Evolutionary conservation across 2,329 filamentous ascomycete genomes (phyloP).

Genomic region (Beauveria brongniartii): DNA sequence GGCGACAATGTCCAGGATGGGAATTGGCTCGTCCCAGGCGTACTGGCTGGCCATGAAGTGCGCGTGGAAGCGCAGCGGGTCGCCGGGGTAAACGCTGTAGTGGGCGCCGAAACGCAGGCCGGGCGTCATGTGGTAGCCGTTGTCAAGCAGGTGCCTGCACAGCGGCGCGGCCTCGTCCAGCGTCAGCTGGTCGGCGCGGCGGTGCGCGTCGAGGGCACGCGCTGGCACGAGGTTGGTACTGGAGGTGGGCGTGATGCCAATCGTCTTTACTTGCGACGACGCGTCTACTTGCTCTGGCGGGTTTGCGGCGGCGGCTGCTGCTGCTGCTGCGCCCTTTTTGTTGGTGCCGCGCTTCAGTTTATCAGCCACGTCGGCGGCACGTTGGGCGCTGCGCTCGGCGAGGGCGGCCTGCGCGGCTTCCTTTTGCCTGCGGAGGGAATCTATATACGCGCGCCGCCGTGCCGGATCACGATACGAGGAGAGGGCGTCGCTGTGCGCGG

Average conservation of each 20-base stretch:
- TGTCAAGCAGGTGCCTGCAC: slow-evolving; percentile 69
- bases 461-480: slow-evolving; percentile 43
- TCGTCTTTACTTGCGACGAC: slow-evolving; percentile 1
- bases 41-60: slow-evolving; percentile 84
- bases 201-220: slow-evolving; percentile 12
- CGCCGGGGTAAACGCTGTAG: slow-evolving; percentile 91
- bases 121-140: slow-evolving; percentile 81
- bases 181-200: slow-evolving; percentile 13
- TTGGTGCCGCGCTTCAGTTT: slow-evolving; percentile 16
- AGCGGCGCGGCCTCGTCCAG: slow-evolving; percentile 42
- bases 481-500: slow-evolving; percentile 60
- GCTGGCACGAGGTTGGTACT: slow-evolving; percentile 23
- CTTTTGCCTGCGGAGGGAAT: slow-evolving; percentile 41
- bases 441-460: slow-evolving; percentile 56
- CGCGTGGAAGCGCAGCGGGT: slow-evolving; percentile 88
- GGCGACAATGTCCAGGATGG: slow-evolving; percentile 75
- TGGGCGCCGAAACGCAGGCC: slow-evolving; percentile 90
- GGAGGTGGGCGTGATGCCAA: slow-evolving; percentile 29
- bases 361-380: slow-evolving; percentile 22
- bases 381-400: slow-evolving; percentile 31
- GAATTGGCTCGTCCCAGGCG: slow-evolving; percentile 81
- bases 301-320: not conserved
- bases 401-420: slow-evolving; percentile 32
- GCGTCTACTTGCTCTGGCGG: not conserved
- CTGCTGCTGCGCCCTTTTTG: slow-evolving; percentile 12